Percentiles rank a stretch among this genome's conserved stretches.
Conservation (phyloP, 1,284 basidiomycete genomes). For the Psilocybe mexicana region DNA sequence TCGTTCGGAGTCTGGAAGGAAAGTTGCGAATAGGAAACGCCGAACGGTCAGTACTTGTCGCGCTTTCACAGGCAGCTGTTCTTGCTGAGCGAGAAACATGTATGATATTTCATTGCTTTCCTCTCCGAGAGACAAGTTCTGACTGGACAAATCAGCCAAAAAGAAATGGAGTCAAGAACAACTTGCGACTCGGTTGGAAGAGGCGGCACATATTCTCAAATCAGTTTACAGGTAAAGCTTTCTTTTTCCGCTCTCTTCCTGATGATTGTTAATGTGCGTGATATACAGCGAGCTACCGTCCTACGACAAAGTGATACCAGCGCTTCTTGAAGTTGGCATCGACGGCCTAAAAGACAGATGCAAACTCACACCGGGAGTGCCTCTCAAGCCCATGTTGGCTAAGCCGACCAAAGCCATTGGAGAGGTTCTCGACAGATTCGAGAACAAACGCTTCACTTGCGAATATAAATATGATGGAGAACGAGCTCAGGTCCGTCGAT, state of each 20-base stretch:
- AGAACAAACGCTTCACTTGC: conserved; percentile 94
- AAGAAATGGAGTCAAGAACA: conserved; percentile 79
- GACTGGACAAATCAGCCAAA: conserved; percentile 44
- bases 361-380: conserved; percentile 93
- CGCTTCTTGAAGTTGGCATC: conserved; percentile 81
- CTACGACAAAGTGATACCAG: conserved; percentile 94
- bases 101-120: conserved; percentile 30
- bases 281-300: conserved; percentile 82
- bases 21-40: conserved; percentile 98
- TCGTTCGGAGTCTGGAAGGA: conserved; percentile 94
- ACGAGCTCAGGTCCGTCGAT: conserved; percentile 76
- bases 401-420: conserved; percentile 99
- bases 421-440: conserved; percentile 98
- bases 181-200: conserved; percentile 75
- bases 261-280: not conserved
- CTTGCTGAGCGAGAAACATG: conserved; percentile 74
- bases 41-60: conserved; percentile 89
- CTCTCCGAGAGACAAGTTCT: not conserved
- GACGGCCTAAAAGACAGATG: conserved; percentile 73
- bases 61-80: conserved; percentile 84
- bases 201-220: conserved; percentile 81
- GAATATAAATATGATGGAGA: conserved; percentile 99
- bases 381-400: conserved; percentile 99
- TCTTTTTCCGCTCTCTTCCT: not conserved
- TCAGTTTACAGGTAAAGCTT: conserved; percentile 81